Evolutionary conservation across 1,139 yeast species (phyloP), one percentile per base, ranked within the genome.

Genomic region (Debaryomyces sp.): DNA sequence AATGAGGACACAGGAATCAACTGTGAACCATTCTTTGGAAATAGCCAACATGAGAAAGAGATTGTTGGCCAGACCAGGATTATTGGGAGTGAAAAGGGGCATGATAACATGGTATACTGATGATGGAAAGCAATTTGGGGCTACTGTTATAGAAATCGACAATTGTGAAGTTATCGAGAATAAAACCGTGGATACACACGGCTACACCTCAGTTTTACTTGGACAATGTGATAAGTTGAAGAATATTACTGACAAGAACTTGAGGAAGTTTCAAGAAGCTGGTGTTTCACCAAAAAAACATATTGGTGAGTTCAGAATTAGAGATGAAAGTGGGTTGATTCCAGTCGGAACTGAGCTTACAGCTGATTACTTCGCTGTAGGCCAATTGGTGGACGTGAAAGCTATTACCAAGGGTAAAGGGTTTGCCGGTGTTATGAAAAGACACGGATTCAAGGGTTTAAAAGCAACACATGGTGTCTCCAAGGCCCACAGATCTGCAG

Each of bases 391-490:
- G 24, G 99, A 94, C 63, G 74, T 89, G 45, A 79, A 84, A 61
- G 87, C 92, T 10, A 77, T 80, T 18, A 78, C 95, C 43, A 94
- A 91, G 68, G 99, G 99, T 72, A 94, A 95, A 71, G 99, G 99
- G 13, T 90, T 90, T 67, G 91, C 94, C 18, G 99, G 99, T 82
- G 99, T 94, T 18, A 94, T 94, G 97, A 94, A 94, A 68, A 84
- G 97, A 72, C 88, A 88, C 77, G 89, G 90, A n/a, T 94, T 94
- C 72, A 76, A 75, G 46, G 99, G 99, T 77, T 82, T 89, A 67
- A 81, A 83, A 44, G 98, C 98, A 6, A 79, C 97, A 1, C 99
- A 94, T 69, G 99, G 99, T 87, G 94, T 89, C 39, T 90, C 99
- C 30, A 77, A 81, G 50, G 88, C 96, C 33, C 98, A 94, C 68